Base-by-base conservation (phyloP, 2,329 filamentous ascomycete species). In the Colletotrichum trifolii region DNA sequence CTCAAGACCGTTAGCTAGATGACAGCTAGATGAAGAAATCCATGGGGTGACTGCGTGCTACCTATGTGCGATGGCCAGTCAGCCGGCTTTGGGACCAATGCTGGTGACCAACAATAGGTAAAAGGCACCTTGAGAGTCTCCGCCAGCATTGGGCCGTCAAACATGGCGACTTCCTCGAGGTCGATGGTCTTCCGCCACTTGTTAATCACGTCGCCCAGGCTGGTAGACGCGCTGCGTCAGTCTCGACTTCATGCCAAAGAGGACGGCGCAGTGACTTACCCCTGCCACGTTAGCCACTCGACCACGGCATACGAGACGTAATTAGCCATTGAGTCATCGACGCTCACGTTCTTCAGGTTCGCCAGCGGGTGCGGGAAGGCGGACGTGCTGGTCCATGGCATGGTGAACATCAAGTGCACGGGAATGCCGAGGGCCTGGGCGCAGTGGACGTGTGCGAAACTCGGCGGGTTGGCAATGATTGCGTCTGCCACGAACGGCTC, bases 101-200 rank as follows among this genome's bases (percentile, higher is more conserved):
- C 83, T 0, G 89, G 87, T 0, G 89, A 91, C 91, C 91, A 94
- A 73, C 91, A 91, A 70, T 94, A 95, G 0, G 91, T 93, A 66
- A 89, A 90, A 0, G 91, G 91, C 6, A 94, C 83, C 47, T 83
- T 82, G 17, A 94, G 75, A 8, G 89, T 86, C 56, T 87, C 86
- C 1, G 91, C 77, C 77, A 93, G 86, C 17, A 87, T 87, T 7
- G 91, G 90, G 1, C 89, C 91, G 79, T 89, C 91, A 48, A 92
- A 86, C 36, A 89, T 80, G 71, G 88, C 90, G 45, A 94, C 82
- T 0, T 88, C 83, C 58, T 92, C 90, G 1, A 94, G 77, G 10
- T 87, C 86, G 47, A 83, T 84, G 58, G 86, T 84, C 69, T 87
- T 86, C 53, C 91, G 83, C 72, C 93, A 49, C 45, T 25, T 42